phyloP scores from a whole-genome alignment of 1,139 yeast genomes.

The Saccharomyces hybrid region DNA sequence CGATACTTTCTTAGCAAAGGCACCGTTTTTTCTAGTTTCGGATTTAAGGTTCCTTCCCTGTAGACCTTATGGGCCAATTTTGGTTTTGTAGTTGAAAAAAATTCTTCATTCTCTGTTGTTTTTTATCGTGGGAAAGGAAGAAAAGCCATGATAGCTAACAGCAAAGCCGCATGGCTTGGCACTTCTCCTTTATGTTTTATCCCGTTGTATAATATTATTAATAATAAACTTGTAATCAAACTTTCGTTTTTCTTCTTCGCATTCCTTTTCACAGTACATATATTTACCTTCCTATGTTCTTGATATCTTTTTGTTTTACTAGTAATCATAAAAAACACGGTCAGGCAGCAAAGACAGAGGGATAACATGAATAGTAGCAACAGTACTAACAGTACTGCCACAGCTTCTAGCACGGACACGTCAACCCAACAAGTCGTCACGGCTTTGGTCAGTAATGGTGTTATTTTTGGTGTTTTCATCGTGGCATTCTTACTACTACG shows the following conservation, averaged over 20 bases:
- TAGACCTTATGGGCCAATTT: neutral
- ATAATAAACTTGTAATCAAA: neutral
- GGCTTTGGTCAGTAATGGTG: conserved; percentile 49
- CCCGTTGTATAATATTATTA: neutral
- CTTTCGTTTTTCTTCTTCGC: neutral
- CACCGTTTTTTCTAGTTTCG: neutral
- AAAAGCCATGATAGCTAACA: neutral
- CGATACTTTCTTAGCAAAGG: neutral
- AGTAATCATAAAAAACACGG: neutral
- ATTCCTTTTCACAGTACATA: neutral
- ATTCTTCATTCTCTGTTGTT: neutral
- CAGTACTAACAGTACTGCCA: conserved; percentile 4
- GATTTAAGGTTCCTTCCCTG: neutral
- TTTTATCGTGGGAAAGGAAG: neutral
- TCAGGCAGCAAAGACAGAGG: neutral
- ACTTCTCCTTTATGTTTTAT: neutral
- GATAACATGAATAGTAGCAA: neutral
- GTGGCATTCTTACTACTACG: conserved; percentile 47
- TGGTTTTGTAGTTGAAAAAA: neutral
- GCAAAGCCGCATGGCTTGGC: conserved; percentile 1
- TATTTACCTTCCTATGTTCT: neutral
- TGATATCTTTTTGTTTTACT: neutral
- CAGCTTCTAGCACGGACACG: conserved; percentile 31
- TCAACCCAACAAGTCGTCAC: conserved; percentile 63
- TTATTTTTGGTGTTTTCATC: conserved; percentile 47